Percentiles rank a stretch among this genome's conserved stretches.
These are phyloP conservation scores for Stemphylium lycopersici DNA, from an alignment of 2,329 filamentous ascomycete genomes.

Conservation along the genomic window DNA sequence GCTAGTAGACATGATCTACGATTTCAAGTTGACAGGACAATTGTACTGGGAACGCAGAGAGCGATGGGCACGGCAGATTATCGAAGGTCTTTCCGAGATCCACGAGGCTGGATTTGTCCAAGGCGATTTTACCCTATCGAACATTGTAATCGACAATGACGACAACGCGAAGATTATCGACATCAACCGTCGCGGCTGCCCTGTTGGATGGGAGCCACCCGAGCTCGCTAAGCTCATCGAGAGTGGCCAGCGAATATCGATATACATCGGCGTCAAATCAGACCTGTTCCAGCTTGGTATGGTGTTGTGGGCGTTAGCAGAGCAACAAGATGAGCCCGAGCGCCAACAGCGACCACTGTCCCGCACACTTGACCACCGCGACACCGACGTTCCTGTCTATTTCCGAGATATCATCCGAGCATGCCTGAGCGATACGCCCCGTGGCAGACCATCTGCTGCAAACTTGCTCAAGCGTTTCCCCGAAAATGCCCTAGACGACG, in stretches of 20 bases:
- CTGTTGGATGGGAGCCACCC: constrained; percentile 95
- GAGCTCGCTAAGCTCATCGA: constrained; percentile 86
- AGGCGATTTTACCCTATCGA: constrained; percentile 95
- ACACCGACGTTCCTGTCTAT: constrained; percentile 72
- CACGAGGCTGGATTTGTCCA: constrained; percentile 97
- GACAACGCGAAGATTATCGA: constrained; percentile 96
- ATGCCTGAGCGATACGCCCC: constrained; percentile 77
- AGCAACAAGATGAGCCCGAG: constrained; percentile 89
- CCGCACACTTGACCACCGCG: constrained; percentile 36
- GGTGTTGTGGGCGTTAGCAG: constrained; percentile 92
- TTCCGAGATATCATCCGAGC: constrained; percentile 76
- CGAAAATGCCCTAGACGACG: constrained; percentile 18
- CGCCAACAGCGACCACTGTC: constrained; percentile 70
- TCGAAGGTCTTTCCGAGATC: constrained; percentile 86
- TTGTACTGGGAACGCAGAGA: constrained; percentile 75
- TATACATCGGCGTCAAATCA: constrained; percentile 98
- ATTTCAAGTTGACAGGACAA: constrained; percentile 62
- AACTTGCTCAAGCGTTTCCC: constrained; percentile 63
- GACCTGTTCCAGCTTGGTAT: constrained; percentile 96
- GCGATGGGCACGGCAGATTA: constrained; percentile 89
- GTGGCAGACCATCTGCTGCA: constrained; percentile 73
- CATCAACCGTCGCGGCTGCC: constrained; percentile 96
- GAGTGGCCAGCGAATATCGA: constrained; percentile 86
- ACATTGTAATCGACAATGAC: constrained; percentile 87
- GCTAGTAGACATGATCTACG: constrained; percentile 89